Base-by-base conservation (phyloP, 352 stramenopile species). In the Globisporangium paroecandrum region DNA sequence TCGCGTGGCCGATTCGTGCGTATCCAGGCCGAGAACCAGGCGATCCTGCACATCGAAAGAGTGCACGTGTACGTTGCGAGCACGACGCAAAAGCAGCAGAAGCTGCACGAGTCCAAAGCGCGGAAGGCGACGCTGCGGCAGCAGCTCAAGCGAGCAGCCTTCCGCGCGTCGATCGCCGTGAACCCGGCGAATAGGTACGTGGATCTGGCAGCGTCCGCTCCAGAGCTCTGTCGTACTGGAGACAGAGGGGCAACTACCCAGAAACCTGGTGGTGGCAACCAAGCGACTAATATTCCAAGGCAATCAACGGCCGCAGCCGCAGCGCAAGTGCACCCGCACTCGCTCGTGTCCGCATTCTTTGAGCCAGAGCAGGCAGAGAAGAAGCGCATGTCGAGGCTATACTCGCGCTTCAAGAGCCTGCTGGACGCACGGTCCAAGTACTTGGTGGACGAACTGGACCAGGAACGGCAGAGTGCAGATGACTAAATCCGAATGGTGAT, bases 1-100 rank as follows among this genome's bases (percentile, higher is more conserved):
- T 81, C 76, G n/a, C 73, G 81, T 38, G 83, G 81, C 0, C 68
- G 83, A 20, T 91, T 89, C 38, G 77, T 91, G 24, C 83, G 83
- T 12, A 71, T 91, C 3, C 81, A 91, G 47, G 76, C 77, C n/a
- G 65, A 78, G 66, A 54, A 64, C 5, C 65, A 72, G 1, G 80
- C 78, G 12, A 75, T 83, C 46, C 62, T 91, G 2, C 81, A 91
- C 47, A 87, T 90, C 60, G 83, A 91, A 49, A 70, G 68, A 18
- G 81, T 89, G 13, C 73, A 88, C 22, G 81, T 88, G 38, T 88
- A 77, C 56, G 74, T 87, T 9, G 65, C 68, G 3, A 67, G 62
- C 36, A 6, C 36, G 51, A 61, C n/a, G 5, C 51, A 43, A 12
- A 76, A 88, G 5, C 47, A 72, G 15, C 62, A 70, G 36, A 46